Conservation (phyloP, 176 grass and related monocot genomes). For the Cocos nucifera region DNA sequence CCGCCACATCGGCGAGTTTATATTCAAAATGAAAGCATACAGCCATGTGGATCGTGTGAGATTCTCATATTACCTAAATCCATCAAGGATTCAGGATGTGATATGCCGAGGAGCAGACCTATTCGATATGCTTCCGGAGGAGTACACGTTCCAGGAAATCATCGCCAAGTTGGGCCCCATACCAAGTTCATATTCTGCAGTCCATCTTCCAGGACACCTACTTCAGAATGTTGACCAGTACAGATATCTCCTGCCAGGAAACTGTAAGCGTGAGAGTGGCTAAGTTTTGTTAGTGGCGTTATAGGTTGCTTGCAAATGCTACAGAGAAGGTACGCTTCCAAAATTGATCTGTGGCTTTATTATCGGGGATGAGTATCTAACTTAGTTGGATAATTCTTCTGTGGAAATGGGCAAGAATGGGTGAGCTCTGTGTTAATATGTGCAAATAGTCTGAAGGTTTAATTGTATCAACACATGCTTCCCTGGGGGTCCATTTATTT, state of each 20-base stretch:
- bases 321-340: constrained; percentile 1
- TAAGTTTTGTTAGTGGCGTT: constrained; percentile 21
- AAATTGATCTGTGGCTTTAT: constrained; percentile 17
- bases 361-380: constrained; percentile 33
- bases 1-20: constrained; percentile 56
- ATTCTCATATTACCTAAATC: constrained; percentile 64
- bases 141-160: constrained; percentile 87
- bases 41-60: constrained; percentile 73
- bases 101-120: constrained; percentile 71
- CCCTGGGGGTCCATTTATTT: constrained; percentile 28
- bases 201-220: constrained; percentile 64
- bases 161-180: constrained; percentile 73
- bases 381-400: constrained; percentile 29
- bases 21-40: constrained; percentile 92
- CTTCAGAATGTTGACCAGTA: constrained; percentile 58
- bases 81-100: constrained; percentile 60
- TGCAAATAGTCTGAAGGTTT: constrained; percentile 28
- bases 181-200: constrained; percentile 64
- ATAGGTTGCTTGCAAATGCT: background rate
- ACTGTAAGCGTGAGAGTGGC: constrained; percentile 63
- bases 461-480: constrained; percentile 33
- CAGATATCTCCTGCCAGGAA: constrained; percentile 69
- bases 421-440: constrained; percentile 27
- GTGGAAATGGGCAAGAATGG: constrained; percentile 3
- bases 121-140: constrained; percentile 90